Conservation (phyloP, 305 asterid genomes). For the Solanum hybrid region DNA sequence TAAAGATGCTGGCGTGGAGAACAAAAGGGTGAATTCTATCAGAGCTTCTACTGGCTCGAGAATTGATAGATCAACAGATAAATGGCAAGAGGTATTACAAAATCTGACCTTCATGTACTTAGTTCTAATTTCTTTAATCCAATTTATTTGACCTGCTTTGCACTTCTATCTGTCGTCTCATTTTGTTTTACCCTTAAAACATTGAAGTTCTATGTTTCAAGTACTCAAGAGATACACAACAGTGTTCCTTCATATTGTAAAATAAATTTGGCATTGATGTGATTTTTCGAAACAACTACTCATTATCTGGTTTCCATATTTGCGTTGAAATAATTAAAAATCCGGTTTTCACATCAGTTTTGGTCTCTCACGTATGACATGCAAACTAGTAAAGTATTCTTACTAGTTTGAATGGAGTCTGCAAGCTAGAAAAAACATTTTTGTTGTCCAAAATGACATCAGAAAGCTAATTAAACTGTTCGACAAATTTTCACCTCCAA, state of each 20-base stretch:
- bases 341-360: not conserved
- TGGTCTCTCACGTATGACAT: not conserved
- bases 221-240: not conserved
- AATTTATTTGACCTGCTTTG: not conserved
- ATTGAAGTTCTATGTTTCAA: not conserved
- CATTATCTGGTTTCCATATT: not conserved
- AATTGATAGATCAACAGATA: constrained; percentile 43
- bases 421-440: not conserved
- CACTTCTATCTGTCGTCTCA: not conserved
- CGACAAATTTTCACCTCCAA: not conserved
- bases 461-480: not conserved
- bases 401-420: not conserved
- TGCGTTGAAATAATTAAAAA: not conserved
- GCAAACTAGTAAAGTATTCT: not conserved
- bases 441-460: not conserved
- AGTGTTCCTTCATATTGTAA: not conserved
- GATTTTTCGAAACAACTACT: not conserved
- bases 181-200: not conserved
- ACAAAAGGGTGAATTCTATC: constrained; percentile 12
- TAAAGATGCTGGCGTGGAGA: constrained; percentile 20
- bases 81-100: constrained; percentile 43
- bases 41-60: constrained; percentile 30
- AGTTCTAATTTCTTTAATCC: not conserved
- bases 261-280: not conserved
- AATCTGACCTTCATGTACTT: not conserved